Base-by-base conservation (phyloP, 2,329 filamentous ascomycete genomes). In the Pestalotiopsis sp. region DNA sequence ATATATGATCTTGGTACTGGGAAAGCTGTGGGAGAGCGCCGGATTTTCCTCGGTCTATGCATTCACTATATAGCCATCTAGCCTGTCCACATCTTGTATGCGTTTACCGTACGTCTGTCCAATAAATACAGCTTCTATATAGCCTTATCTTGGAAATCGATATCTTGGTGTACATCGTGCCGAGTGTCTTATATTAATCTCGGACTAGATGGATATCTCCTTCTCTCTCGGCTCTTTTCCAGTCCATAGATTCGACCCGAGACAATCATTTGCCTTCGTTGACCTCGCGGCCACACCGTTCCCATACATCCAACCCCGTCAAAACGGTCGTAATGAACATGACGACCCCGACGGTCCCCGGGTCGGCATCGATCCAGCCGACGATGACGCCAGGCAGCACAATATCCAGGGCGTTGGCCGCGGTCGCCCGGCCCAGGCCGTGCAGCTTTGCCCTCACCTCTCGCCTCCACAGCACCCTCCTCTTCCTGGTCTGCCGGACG, bases 291-390 rank as follows among this genome's bases (percentile, higher is more conserved):
- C 77, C 79, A 73, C 84, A 85, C 67, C 82, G 81, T 69, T 86
- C 83, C 91, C 91, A 94, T 2, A 90, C 86, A 72, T 89, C 87
- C 71, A 81, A 76, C 1, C 86, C 85, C 11, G 90, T 89, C 61
- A 93, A 75, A 4, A 91, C 61, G 0, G 91, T 92, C 65, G 90
- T 90, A 25, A 87, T 74, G 23, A 91, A 79, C 85, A 90, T 91
- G 9, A 85, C 84, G 13, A 85, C 67, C 1, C 88, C 90, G 1
- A 92, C 85, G 1, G 84, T 80, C 2, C 87, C 83, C 0, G 84
- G 78, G 11, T 84, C 81, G 1, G 85, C 80, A 0, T 82, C 77
- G 31, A 91, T 78, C 90, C 90, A 92, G 0, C 89, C 89, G 14
- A 92, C 79, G 0, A 86, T 81, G 5, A 82, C 81, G 0, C 87